phyloP scores from a whole-genome alignment of 2,329 filamentous ascomycete species.

The Aspergillus sojae region DNA sequence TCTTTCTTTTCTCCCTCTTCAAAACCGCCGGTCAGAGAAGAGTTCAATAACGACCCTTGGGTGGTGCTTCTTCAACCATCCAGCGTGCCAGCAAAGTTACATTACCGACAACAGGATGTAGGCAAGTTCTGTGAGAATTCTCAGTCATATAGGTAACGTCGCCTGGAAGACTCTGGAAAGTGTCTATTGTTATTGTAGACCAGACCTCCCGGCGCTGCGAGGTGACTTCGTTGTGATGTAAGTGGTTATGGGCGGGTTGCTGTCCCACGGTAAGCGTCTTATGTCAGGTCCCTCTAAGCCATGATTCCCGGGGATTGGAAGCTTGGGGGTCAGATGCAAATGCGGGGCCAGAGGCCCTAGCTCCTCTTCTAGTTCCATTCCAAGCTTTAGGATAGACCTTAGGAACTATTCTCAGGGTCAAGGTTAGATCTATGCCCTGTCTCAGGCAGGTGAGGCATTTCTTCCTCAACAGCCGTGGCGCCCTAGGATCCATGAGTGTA shows the following conservation, averaged over 20 bases:
- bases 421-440: not conserved
- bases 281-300: not conserved
- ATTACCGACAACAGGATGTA: too few relatives aligned
- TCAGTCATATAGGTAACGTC: too few relatives aligned
- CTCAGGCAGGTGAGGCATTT: not conserved
- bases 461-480: not conserved
- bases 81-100: too few relatives aligned
- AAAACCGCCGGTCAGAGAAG: too few relatives aligned
- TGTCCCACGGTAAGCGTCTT: not conserved
- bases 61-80: too few relatives aligned
- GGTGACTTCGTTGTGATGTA: not conserved
- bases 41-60: too few relatives aligned
- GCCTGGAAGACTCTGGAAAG: too few relatives aligned
- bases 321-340: not conserved
- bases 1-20: too few relatives aligned
- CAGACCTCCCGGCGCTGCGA: not conserved
- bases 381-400: not conserved
- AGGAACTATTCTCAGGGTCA: not conserved
- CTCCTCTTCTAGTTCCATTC: not conserved
- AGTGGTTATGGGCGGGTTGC: not conserved
- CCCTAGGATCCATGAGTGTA: not conserved
- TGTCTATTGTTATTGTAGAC: too few relatives aligned
- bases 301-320: not conserved
- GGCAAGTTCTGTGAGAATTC: too few relatives aligned
- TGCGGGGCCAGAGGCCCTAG: not conserved